Base-by-base conservation (phyloP, 2,329 filamentous ascomycete species). In the Colletotrichum higginsianum region DNA sequence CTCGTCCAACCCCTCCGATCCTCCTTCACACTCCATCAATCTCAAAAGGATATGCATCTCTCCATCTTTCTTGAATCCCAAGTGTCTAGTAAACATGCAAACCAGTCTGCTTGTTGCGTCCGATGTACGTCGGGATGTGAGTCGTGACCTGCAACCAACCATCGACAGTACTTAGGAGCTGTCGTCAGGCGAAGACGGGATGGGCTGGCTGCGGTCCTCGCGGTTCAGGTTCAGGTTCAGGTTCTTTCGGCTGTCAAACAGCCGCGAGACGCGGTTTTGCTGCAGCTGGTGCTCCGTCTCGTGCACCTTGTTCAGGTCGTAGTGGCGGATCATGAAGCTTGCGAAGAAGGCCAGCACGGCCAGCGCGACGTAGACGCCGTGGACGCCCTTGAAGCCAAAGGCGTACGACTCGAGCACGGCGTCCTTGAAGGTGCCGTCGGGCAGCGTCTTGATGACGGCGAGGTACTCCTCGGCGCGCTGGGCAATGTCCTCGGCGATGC, bases 331-430 rank as follows among this genome's bases (percentile, higher is more conserved):
- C 42, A 72, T 7, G 38, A 72, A 72, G 55, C 70, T 72, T 7
- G 38, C 38, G 23, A 66, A 66, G 61, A 72, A 72, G 40, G 70
- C 70, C 6, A 72, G 53, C 15, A 70, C 67, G 5, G 70, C 61
- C 18, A 72, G 49, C 30, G 66, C 42, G 23, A 71, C 67, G 49
- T 72, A 72, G 26, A 72, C 70, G n/a, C 66, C 70, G 52, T 66
- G 66, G 3, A 74, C 72, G 4, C 72, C 70, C 55, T 68, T 68
- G 58, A 74, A 74, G 58, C 72, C 72, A 4, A 56, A 73, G 1
- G 64, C 71, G 13, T 74, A 74, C 40, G 70, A 62, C 47, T 67
- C 61, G 1, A 74, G 40, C 12, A 69, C 35, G 2, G 66, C 62
- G 15, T 66, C 63, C 72, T 74, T 74, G 61, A 67, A 73, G 4